Evolutionary conservation across 1,284 basidiomycete genomes (phyloP), one percentile per base, ranked within the genome.

Genomic region (Apiotrichum porosum): DNA sequence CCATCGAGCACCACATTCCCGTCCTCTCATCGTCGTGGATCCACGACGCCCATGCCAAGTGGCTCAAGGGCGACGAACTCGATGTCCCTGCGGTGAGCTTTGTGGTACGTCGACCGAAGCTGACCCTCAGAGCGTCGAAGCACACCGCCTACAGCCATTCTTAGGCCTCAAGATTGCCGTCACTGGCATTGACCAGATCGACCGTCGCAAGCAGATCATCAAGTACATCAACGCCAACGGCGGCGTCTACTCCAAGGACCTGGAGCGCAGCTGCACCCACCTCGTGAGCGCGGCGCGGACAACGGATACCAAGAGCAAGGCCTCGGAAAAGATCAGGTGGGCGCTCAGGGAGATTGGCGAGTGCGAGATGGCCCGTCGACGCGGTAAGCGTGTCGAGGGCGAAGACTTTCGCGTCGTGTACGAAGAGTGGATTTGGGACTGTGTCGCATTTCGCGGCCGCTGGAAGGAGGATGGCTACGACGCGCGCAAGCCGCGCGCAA

Each of bases 391-490:
- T 23, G 40, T 52, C 14, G 57, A 60, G 1, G 55, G 44, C 22
- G 62, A 65, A 12, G 61, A 64, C 42, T 68, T 69, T 30, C 54
- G 56, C 39, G 64, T 71, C 42, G 60, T 69, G 4, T 70, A 71
- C 50, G 68, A 71, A 41, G 39, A 71, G 42, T 74, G 72, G 72
- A 57, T 74, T n/a, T 72, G 71, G 70, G 72, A 74, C 58, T 72
- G 72, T 39, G 58, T 70, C 9, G 63, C 53, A 12, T 72, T 61
- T 42, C 46, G 50, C 12, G 72, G 71, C 6, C 59, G 69, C 30
- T 71, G 62, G 56, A 65, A 59, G 49, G 70, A 72, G 51, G 67
- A 68, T 23, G 46, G 41, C 15, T 73, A 71, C 49, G 67, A 69
- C 58, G 67, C 67, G 19, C 54, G 62, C 31, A 68, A 66, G 37